These are phyloP conservation scores for Powellomyces hirtus DNA, from an alignment of 192 early-diverging fungal genomes.

Conservation along the genomic window DNA sequence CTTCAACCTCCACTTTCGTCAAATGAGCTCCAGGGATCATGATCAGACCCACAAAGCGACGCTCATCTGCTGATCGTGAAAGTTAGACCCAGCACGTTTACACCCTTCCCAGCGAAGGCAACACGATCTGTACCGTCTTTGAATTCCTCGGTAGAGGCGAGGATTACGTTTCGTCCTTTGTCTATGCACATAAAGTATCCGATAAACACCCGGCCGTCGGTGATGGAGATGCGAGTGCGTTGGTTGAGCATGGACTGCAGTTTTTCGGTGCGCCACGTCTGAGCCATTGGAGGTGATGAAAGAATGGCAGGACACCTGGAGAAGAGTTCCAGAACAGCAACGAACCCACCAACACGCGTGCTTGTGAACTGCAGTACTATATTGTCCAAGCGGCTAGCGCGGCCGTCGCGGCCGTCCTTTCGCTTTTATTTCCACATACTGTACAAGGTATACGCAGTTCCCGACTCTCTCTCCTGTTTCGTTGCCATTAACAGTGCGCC, in stretches of 20 bases:
- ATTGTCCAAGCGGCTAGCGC: too few relatives aligned
- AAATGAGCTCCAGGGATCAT: slow-evolving; percentile 78
- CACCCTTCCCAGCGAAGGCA: background rate
- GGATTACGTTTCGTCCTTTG: slow-evolving; percentile 71
- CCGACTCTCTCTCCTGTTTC: too few relatives aligned
- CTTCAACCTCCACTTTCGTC: slow-evolving; percentile 59
- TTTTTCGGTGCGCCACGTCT: slow-evolving; percentile 10
- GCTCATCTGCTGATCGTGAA: slow-evolving; percentile 35
- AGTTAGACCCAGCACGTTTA: background rate
- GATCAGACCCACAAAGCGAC: slow-evolving; percentile 65
- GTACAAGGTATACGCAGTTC: too few relatives aligned
- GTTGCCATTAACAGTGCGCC: too few relatives aligned
- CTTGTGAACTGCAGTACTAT: too few relatives aligned
- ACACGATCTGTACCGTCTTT: slow-evolving; percentile 29
- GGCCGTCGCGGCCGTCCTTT: too few relatives aligned
- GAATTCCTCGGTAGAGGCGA: slow-evolving; percentile 66
- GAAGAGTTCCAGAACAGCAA: too few relatives aligned
- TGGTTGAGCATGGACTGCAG: slow-evolving; percentile 53
- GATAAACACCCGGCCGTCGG: slow-evolving; percentile 66
- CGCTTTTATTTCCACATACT: too few relatives aligned
- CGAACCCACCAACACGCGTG: too few relatives aligned
- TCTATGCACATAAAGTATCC: slow-evolving; percentile 75
- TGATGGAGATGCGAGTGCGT: slow-evolving; percentile 53
- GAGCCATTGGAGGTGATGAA: too few relatives aligned
- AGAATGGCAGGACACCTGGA: too few relatives aligned